Evolutionary conservation across 2,329 filamentous ascomycete genomes (phyloP).

Genomic region (Diaporthe ilicicola): DNA sequence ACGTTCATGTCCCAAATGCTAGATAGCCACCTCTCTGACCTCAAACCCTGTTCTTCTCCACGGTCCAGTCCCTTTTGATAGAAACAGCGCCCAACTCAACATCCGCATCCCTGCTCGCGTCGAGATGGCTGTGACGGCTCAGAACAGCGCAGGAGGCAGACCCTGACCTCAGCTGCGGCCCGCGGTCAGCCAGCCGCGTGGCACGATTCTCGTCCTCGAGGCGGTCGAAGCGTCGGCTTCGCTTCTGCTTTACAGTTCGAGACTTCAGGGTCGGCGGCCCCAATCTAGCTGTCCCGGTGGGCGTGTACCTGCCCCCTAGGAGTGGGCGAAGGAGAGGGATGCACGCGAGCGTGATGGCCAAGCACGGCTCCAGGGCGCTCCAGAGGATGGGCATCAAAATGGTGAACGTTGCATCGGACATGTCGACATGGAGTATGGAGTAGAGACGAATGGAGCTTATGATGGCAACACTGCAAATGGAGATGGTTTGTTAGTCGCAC

Average conservation of each 20-base stretch:
- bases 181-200: background rate
- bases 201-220: background rate
- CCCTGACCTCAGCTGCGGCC: background rate
- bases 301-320: constrained; percentile 36
- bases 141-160: background rate
- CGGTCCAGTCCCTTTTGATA: background rate
- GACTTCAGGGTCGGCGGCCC: background rate
- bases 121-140: background rate
- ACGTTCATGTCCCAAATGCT: background rate
- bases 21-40: background rate
- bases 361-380: constrained; percentile 47
- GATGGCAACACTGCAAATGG: too few species aligned
- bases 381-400: constrained; percentile 46
- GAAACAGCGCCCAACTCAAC: constrained; percentile 3
- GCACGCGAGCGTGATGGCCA: constrained; percentile 49
- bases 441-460: too few species aligned
- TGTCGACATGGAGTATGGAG: too few species aligned
- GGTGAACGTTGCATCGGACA: constrained; percentile 44
- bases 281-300: background rate
- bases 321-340: constrained; percentile 51
- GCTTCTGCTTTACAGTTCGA: background rate
- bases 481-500: too few species aligned
- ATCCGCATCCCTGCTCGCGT: background rate
- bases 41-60: background rate
- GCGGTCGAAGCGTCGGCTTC: background rate